These are phyloP conservation scores for Ceratocystis diversiconidia DNA, from an alignment of 2,329 filamentous ascomycete species.

Conservation along the genomic window DNA sequence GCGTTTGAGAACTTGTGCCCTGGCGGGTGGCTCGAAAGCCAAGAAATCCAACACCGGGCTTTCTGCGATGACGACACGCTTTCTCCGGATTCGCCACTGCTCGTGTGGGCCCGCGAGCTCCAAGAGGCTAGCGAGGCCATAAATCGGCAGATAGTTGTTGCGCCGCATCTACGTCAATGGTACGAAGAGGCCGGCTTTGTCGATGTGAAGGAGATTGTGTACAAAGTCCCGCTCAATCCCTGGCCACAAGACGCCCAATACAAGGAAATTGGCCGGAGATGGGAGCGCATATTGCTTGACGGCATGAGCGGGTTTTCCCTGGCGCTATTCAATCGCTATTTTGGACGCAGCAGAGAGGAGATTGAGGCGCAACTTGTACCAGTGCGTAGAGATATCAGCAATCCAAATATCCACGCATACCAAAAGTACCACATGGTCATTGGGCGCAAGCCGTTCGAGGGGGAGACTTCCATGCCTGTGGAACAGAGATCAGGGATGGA, in stretches of 20 bases:
- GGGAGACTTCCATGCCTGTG: background rate
- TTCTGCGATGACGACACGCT: slow-evolving; percentile 35
- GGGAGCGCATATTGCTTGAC: slow-evolving; percentile 31
- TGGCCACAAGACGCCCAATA: slow-evolving; percentile 37
- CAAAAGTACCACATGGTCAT: slow-evolving; percentile 36
- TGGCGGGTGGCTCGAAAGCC: slow-evolving; percentile 42
- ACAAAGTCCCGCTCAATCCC: slow-evolving; percentile 40
- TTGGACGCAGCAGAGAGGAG: slow-evolving; percentile 30
- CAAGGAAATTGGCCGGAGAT: slow-evolving; percentile 32
- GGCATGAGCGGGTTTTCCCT: slow-evolving; percentile 34
- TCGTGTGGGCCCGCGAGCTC: slow-evolving; percentile 30
- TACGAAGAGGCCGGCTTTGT: slow-evolving; percentile 39
- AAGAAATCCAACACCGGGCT: slow-evolving; percentile 31
- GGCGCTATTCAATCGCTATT: slow-evolving; percentile 29
- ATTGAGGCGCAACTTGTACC: slow-evolving; percentile 39
- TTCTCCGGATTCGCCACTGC: slow-evolving; percentile 26
- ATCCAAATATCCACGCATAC: slow-evolving; percentile 36
- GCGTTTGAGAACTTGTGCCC: slow-evolving; percentile 36
- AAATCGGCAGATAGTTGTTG: slow-evolving; percentile 28
- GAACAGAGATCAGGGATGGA: background rate
- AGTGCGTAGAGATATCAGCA: slow-evolving; percentile 34
- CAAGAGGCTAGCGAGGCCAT: slow-evolving; percentile 27
- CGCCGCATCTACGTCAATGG: slow-evolving; percentile 25
- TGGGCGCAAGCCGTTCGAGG: slow-evolving; percentile 34
- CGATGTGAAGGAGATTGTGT: slow-evolving; percentile 37